A percentile compares a stretch with the other conserved stretches of the same genome.
phyloP scores from a whole-genome alignment of 2,329 filamentous ascomycete genomes.

The Cladosporium velox region DNA sequence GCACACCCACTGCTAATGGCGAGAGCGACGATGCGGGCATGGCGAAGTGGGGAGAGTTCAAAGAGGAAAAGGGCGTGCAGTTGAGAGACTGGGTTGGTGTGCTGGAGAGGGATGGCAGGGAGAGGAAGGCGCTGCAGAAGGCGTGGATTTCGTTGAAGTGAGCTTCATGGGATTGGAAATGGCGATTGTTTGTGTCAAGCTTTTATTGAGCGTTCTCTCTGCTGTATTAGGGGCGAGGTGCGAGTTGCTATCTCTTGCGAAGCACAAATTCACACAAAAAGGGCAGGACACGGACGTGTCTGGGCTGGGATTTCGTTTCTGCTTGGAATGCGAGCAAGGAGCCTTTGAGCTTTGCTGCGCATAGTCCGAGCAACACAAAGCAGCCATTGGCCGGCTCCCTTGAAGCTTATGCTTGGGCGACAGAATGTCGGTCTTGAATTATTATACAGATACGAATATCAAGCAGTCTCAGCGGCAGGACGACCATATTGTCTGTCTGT shows the following conservation, averaged over 20 bases:
- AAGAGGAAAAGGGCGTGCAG: conserved; percentile 80
- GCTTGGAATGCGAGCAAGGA: too few relatives aligned
- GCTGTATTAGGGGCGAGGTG: background rate
- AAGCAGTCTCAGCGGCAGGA: too few relatives aligned
- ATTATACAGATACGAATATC: too few relatives aligned
- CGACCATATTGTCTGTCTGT: too few relatives aligned
- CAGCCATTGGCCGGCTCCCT: background rate
- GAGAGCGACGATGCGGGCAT: conserved; percentile 24
- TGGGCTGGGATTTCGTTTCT: background rate
- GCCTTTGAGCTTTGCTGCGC: background rate
- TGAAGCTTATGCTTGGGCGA: too few relatives aligned
- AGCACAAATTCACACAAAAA: background rate
- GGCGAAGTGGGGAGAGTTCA: conserved; percentile 41
- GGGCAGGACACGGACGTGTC: background rate
- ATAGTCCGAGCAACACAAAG: background rate
- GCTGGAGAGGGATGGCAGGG: conserved; percentile 75
- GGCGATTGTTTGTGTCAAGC: background rate
- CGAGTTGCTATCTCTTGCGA: background rate
- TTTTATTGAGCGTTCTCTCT: background rate
- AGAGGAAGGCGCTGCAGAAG: conserved; percentile 62
- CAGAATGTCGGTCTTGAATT: too few relatives aligned
- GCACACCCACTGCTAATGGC: conserved; percentile 16
- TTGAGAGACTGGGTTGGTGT: conserved; percentile 78
- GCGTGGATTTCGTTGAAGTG: conserved; percentile 37
- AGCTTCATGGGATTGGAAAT: background rate